These are phyloP conservation scores for Rhododendron kiyosumense DNA, from an alignment of 148 eudicot genomes.

Conservation along the genomic window DNA sequence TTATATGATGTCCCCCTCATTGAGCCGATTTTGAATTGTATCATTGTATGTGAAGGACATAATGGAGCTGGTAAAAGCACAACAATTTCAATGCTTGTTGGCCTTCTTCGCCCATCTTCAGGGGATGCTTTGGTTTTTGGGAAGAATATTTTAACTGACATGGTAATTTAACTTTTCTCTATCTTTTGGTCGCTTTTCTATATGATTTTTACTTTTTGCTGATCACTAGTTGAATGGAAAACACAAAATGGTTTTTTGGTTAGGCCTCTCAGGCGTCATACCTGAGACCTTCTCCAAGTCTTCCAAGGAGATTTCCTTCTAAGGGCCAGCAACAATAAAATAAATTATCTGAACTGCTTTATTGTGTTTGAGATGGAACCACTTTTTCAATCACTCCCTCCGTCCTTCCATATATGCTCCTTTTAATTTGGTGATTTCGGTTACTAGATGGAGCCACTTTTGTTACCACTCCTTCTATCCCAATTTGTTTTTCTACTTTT, in stretches of 20 bases:
- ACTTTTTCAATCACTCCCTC: neutral
- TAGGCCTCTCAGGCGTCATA: neutral
- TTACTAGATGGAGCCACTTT: neutral
- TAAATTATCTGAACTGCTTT: neutral
- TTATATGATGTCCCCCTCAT: neutral
- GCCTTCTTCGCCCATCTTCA: constrained; percentile 82
- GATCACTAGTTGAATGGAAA: neutral
- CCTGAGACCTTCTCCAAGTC: neutral
- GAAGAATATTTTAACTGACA: constrained; percentile 75
- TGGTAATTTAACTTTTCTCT: constrained; percentile 43
- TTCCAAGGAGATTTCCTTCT: neutral
- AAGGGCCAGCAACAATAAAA: neutral
- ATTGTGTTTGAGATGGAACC: neutral
- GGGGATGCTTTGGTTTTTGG: constrained; percentile 97
- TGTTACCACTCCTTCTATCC: neutral
- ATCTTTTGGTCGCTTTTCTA: neutral
- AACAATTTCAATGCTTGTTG: constrained; percentile 98
- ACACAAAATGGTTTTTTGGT: neutral
- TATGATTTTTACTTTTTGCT: neutral
- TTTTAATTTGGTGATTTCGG: neutral
- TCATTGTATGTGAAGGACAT: constrained; percentile 54
- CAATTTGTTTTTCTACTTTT: neutral
- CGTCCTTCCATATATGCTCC: neutral
- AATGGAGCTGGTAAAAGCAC: constrained; percentile 99
- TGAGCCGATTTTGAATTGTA: constrained; percentile 2